phyloP scores from a whole-genome alignment of 164 flowering plant species.

The Cinnamomum micranthum region DNA sequence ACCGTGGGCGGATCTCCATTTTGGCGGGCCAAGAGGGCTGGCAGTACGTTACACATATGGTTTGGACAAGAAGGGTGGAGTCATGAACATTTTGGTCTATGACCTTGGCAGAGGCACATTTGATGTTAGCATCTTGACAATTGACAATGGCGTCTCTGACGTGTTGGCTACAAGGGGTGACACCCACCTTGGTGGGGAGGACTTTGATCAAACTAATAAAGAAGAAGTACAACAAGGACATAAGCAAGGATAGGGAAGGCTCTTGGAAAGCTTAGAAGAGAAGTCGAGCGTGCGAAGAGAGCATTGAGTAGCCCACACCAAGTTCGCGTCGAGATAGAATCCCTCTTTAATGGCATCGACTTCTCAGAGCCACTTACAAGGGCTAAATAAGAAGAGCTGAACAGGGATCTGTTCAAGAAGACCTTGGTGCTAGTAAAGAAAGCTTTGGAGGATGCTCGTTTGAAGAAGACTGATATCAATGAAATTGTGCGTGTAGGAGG shows the following conservation, averaged over 20 bases:
- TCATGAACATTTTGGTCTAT: conserved; percentile 90
- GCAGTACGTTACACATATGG: too few relatives aligned
- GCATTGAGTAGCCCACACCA: conserved; percentile 8
- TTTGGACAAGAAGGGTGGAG: conserved; percentile 84
- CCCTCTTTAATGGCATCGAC: conserved; percentile 1
- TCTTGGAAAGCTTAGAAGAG: conserved; percentile 12
- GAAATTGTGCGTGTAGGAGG: conserved; percentile 63
- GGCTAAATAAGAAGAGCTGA: conserved; percentile 6
- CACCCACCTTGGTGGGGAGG: conserved; percentile 73
- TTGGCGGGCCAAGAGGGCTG: too few relatives aligned
- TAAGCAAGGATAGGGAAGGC: conserved; percentile 11
- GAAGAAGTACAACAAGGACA: conserved; percentile 14
- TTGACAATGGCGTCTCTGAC: conserved; percentile 88
- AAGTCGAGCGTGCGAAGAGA: conserved; percentile 12
- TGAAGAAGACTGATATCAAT: conserved; percentile 40
- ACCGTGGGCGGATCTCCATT: too few relatives aligned
- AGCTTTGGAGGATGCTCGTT: conserved; percentile 20
- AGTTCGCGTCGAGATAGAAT: conserved; percentile 4
- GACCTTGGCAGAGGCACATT: conserved; percentile 93
- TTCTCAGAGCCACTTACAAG: conserved; percentile 8
- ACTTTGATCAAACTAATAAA: conserved; percentile 11
- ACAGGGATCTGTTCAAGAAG: conserved; percentile 47
- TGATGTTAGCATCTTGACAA: conserved; percentile 90
- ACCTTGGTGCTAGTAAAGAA: conserved; percentile 93
- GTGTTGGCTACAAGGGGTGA: conserved; percentile 91